Base-by-base conservation (phyloP, 2,329 filamentous ascomycete genomes). In the Claviceps quebecensis region DNA sequence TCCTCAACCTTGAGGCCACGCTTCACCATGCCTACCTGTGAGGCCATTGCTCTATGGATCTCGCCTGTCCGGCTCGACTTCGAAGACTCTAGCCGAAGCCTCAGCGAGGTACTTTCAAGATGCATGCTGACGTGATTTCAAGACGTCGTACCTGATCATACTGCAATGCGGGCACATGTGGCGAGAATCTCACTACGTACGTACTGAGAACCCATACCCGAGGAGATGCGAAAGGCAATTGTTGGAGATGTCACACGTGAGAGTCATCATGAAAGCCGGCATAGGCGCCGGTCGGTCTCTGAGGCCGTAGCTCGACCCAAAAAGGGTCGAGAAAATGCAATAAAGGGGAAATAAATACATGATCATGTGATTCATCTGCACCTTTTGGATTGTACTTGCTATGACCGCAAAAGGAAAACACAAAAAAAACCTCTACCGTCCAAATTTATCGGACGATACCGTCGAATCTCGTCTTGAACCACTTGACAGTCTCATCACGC, bases 1-100 rank as follows among this genome's bases (percentile, higher is more conserved):
- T 98, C 93, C 89, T 98, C 98, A 83, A 98, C 93, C 86, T 98
- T 98, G 72, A 98, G 86, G 72, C 93, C 93, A 82, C 93, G 91
- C 87, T 98, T 11, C 9, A 11, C 29, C 29, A 34, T 34, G 29
- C 9, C 29, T 34, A 34, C 29, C 29, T 34, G 3, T 34, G 29
- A 11, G 9, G 9, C 29, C 8, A 11, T 4, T 34, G 29, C 11
- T 34, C 9, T 11, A 11, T 11, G 29, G 9, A 34, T 11, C 29
- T 34, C 9, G 29, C 29, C 29, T 34, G 9, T 34, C 9, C 29
- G 29, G 4, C 11, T 34, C 9, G 9, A 34, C 9, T 34, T 34
- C 29, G 29, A 11, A 0, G 9, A 34, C 9, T 34, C 29, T 11
- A 11, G 29, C 29, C 9, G 4, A 11, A 34, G 29, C 29, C 29